Base-by-base conservation (phyloP, 768 basidiomycete genomes). In the Suillus alpinus region DNA sequence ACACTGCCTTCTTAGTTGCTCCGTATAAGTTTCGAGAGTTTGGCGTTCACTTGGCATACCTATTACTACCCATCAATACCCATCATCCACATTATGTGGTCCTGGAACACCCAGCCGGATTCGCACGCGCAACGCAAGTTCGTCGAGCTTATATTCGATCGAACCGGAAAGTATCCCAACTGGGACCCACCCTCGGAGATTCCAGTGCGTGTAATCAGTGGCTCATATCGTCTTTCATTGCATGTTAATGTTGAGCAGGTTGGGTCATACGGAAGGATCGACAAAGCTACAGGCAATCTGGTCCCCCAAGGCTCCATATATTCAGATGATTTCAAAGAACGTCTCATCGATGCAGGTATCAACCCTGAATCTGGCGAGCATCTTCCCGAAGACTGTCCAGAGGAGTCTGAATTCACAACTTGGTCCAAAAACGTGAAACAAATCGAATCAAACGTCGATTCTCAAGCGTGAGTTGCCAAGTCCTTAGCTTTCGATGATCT, bases 151-250 rank as follows among this genome's bases (percentile, higher is more conserved):
- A 36, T 52, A 36, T 52, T 20, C 13, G 14, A 52, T 36, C n/a
- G 32, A 12, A 52, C 51, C 4, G 34, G 20, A 52, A 52, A 52
- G 13, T 52, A 36, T 36, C 13, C 34, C 20, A 52, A 52, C 51
- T 52, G 51, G 51, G 51, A 52, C n/a, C 51, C 51, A 4, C 51
- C 34, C n/a, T 52, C 51, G 4, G 51, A 52, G n/a, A 36, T 52
- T 23, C 13, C 7, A 36, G 51, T 52, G 20, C n/a, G 51, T 52
- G 34, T 20, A 14, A 20, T 34, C 50, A 20, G 32, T n/a, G n/a
- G n/a, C n/a, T 6, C 34, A 36, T 3, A 36, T 36, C 4, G 8
- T 3, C 32, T 8, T 23, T 23, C 20, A 10, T 32, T 20, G 3
- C 2, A 23, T 36, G 12, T 23, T 20, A 6, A 52, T 14, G 13